Conservation (phyloP, 805 yeast genomes). For the Wickerhamiella nectarea region DNA sequence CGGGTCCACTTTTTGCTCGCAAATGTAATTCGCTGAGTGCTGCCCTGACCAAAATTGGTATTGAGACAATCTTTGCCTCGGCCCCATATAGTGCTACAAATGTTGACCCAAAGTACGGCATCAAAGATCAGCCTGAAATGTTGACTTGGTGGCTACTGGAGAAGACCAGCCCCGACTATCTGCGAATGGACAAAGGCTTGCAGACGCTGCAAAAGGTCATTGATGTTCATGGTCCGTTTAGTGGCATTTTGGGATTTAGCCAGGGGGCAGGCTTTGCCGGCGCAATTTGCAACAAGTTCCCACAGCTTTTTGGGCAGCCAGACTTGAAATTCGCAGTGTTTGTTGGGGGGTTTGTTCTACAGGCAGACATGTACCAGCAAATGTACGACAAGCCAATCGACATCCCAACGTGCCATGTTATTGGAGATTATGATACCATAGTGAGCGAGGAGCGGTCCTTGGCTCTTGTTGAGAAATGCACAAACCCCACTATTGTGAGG, state of each 20-base stretch:
- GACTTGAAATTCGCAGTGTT: constrained; percentile 58
- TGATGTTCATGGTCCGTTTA: constrained; percentile 61
- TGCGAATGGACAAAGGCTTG: constrained; percentile 31
- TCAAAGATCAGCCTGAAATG: constrained; percentile 25
- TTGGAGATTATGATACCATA: constrained; percentile 79
- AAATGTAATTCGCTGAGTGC: constrained; percentile 85
- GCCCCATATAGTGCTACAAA: constrained; percentile 58
- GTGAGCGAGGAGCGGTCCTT: constrained; percentile 62
- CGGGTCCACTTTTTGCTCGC: constrained; percentile 67
- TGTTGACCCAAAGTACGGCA: constrained; percentile 61
- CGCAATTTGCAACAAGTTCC: constrained; percentile 46
- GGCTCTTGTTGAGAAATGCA: constrained; percentile 42
- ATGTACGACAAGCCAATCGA: constrained; percentile 24
- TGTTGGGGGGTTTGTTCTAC: constrained; percentile 46
- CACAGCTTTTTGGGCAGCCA: constrained; percentile 37
- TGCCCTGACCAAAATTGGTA: constrained; percentile 47
- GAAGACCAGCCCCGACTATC: constrained; percentile 17
- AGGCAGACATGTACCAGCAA: constrained; percentile 21
- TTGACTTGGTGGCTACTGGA: constrained; percentile 70
- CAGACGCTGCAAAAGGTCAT: constrained; percentile 42
- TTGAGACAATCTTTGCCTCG: constrained; percentile 61
- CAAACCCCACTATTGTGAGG: constrained; percentile 33
- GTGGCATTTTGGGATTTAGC: constrained; percentile 80
- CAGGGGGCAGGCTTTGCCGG: constrained; percentile 91
- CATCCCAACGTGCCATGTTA: constrained; percentile 50